Evolutionary conservation across 805 yeast genomes (phyloP).

Genomic region (Myxozyma sirexii): DNA sequence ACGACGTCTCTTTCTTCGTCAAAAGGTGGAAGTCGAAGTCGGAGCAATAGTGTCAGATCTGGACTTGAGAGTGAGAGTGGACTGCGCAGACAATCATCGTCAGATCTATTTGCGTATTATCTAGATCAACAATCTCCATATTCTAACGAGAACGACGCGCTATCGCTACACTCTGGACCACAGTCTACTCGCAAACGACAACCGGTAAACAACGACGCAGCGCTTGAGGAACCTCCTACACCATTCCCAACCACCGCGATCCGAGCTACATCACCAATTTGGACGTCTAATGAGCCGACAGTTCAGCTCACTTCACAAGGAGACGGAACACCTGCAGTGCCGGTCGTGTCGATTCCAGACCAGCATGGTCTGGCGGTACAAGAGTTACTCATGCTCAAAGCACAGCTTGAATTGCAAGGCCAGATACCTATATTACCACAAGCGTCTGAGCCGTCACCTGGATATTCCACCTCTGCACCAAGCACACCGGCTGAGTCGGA

Average conservation of each 20-base stretch:
- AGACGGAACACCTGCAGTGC: slow-evolving; percentile 5
- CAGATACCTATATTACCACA: background rate
- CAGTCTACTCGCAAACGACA: background rate
- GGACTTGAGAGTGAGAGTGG: background rate
- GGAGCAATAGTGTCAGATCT: background rate
- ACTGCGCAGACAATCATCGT: slow-evolving; percentile 8
- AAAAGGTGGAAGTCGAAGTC: background rate
- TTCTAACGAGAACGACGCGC: background rate
- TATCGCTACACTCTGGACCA: background rate
- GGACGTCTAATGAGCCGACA: slow-evolving; percentile 26
- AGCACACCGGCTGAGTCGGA: slow-evolving; percentile 9
- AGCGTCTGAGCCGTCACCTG: background rate
- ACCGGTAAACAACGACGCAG: background rate
- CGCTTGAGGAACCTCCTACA: background rate
- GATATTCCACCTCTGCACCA: background rate
- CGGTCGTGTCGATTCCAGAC: slow-evolving; percentile 11
- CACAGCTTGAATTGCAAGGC: background rate
- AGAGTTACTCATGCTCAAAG: slow-evolving; percentile 3
- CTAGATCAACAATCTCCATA: slow-evolving; percentile 7
- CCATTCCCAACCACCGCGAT: slow-evolving; percentile 26
- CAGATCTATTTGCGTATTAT: slow-evolving; percentile 27
- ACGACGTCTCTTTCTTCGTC: background rate
- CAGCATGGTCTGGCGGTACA: slow-evolving; percentile 11
- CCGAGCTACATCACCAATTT: slow-evolving; percentile 28
- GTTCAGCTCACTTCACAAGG: background rate